Base-by-base conservation (phyloP, 2,329 filamentous ascomycete species). In the Xylariaceae sp. region DNA sequence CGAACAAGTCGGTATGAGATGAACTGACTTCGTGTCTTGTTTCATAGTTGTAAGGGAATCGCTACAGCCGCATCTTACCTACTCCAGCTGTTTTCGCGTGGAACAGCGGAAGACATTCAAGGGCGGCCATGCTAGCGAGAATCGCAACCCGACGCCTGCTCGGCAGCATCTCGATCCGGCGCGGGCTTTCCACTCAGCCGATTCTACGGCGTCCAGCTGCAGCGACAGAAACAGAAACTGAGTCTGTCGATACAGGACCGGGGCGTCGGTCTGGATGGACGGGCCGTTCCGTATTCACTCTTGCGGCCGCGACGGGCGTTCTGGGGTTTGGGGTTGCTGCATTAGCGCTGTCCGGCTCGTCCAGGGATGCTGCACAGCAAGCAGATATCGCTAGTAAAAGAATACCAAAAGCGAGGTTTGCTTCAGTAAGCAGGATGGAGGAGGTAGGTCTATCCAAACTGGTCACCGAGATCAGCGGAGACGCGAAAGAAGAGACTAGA, bases 381-480 rank as follows among this genome's bases (percentile, higher is more conserved):
- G 60, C 61, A 19, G 57, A 64, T 48, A 54, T 50, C 37, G n/a
- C n/a, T n/a, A n/a, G n/a, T n/a, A n/a, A 32, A 16, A 63, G 58
- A 44, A 47, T 54, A 23, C 47, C 58, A 10, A 51, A 42, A 17
- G 61, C 62, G 5, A 50, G 55, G 16, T 81, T 79, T 67, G 77
- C 75, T 4, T 68, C 61, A 21, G 64, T 75, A 40, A 55, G 62
- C 6, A 69, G 77, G 41, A 72, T 80, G 69, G 72, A 80, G 55
- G 68, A 66, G 57, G 76, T 73, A 54, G 63, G 65, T 55, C 29
- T 35, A 21, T 36, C 5, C 25, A 40, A 36, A 2, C 20, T n/a
- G 20, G 5, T 29, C 27, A 12, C 29, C 14, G 19, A 45, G 23
- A 6, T 12, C 12, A 17, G 38, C 27, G 35, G n/a, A 36, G 43